These are phyloP conservation scores for Cytospora piceae DNA, from an alignment of 2,329 filamentous ascomycete species.

Conservation along the genomic window DNA sequence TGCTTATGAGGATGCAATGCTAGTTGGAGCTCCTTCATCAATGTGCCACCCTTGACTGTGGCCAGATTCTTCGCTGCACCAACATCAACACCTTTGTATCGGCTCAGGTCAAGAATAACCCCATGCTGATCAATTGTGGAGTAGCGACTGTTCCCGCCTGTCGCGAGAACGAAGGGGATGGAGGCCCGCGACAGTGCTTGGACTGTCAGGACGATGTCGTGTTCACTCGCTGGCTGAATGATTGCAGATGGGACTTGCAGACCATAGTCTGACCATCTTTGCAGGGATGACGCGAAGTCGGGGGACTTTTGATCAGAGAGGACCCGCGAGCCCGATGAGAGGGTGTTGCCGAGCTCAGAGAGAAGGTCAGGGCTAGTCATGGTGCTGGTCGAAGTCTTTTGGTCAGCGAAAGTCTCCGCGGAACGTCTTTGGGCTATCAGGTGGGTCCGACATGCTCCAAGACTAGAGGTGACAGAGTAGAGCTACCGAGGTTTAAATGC, in stretches of 20 bases:
- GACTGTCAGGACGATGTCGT: neutral
- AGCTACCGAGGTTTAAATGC: no score
- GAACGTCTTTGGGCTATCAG: no score
- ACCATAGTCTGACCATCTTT: neutral
- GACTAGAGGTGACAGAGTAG: no score
- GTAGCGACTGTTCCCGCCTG: neutral
- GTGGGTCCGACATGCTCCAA: no score
- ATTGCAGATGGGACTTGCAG: neutral
- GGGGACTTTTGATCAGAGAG: neutral
- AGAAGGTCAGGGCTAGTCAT: neutral
- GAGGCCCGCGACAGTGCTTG: neutral
- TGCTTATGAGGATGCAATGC: neutral
- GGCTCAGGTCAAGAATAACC: neutral
- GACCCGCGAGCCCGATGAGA: neutral
- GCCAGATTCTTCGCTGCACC: neutral
- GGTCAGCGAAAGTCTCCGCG: no score
- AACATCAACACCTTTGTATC: neutral
- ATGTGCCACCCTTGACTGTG: neutral
- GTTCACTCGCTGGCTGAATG: neutral
- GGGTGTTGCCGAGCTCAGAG: neutral
- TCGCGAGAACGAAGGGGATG: neutral
- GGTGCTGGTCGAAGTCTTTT: neutral
- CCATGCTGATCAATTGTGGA: neutral
- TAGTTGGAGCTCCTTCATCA: neutral
- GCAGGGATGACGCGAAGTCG: neutral